Conservation (phyloP, 176 grass and related monocot species). For the Olyra latifolia region DNA sequence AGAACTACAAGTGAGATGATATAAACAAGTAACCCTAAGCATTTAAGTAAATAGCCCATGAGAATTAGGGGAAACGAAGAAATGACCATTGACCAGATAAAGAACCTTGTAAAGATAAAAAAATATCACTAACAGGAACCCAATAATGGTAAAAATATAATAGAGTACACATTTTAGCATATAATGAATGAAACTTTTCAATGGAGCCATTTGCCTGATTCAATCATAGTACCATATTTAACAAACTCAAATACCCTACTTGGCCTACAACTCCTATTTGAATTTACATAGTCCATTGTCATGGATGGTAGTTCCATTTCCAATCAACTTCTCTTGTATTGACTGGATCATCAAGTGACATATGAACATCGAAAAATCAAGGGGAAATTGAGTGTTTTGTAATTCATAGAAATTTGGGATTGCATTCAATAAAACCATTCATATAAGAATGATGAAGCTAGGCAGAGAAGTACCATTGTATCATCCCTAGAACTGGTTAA, state of each 20-base stretch:
- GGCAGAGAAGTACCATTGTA: not conserved
- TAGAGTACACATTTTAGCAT: not conserved
- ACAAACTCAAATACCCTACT: not conserved
- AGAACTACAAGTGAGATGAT: constrained; percentile 1
- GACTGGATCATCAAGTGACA: constrained; percentile 3
- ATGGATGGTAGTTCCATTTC: not conserved
- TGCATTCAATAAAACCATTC: not conserved
- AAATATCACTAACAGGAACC: not conserved
- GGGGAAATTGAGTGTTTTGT: not conserved
- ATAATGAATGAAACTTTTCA: not conserved
- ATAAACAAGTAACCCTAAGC: constrained; percentile 2
- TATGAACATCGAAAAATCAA: not conserved
- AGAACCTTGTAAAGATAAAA: not conserved
- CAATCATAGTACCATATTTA: not conserved
- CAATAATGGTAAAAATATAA: not conserved
- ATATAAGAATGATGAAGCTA: not conserved
- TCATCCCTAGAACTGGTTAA: not conserved
- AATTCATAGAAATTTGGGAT: not conserved
- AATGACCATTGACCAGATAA: not conserved
- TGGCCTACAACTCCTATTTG: not conserved
- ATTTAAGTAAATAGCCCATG: constrained; percentile 5
- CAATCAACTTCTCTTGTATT: not conserved
- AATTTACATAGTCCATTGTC: not conserved
- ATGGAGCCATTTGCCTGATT: not conserved
- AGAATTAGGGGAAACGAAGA: constrained; percentile 14